Conservation (phyloP, 1,139 yeast species). For the Kluyveromyces sp. region DNA sequence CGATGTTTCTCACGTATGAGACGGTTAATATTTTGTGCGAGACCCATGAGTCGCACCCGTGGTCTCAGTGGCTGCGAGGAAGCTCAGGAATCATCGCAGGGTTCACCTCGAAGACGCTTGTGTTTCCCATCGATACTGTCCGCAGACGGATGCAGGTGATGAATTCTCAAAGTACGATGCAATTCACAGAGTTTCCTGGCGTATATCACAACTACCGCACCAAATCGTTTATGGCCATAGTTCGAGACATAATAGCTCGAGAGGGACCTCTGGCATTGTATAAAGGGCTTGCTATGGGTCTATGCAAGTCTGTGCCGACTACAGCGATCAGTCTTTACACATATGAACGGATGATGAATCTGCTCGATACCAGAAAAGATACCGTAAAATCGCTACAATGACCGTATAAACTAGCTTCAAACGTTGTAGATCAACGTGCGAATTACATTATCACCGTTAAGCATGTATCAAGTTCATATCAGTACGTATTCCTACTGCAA, state of each 20-base stretch:
- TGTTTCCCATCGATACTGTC: constrained; percentile 82
- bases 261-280: constrained; percentile 69
- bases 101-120: constrained; percentile 56
- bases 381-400: background rate
- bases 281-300: constrained; percentile 62
- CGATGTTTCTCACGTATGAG: constrained; percentile 66
- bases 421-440: background rate
- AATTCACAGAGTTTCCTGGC: constrained; percentile 22
- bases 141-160: constrained; percentile 73
- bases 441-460: background rate
- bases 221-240: constrained; percentile 27
- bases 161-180: constrained; percentile 31
- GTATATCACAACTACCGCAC: constrained; percentile 18
- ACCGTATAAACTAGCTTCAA: background rate
- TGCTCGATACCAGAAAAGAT: background rate
- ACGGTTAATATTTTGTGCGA: constrained; percentile 26
- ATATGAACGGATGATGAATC: constrained; percentile 42
- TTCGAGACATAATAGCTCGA: constrained; percentile 36
- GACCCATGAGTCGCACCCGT: constrained; percentile 7
- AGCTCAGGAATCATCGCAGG: constrained; percentile 77
- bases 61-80: constrained; percentile 43
- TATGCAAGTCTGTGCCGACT: constrained; percentile 75
- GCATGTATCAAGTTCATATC: background rate
- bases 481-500: background rate
- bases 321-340: constrained; percentile 71